Conservation (phyloP, 2,329 filamentous ascomycete species). For the Ramularia endophylla region DNA sequence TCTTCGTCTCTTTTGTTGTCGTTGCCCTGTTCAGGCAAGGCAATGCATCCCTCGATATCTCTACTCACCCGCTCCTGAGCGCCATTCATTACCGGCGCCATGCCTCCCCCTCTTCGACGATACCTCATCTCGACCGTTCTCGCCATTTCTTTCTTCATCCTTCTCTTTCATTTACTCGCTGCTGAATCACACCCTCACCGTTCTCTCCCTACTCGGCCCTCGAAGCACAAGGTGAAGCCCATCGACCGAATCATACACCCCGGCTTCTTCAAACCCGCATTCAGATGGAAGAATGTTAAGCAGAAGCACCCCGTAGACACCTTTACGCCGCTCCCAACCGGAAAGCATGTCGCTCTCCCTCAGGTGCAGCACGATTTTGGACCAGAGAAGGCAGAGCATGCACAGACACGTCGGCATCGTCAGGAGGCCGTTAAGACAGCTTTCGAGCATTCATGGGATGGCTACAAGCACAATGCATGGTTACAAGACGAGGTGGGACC, state of each 20-base stretch:
- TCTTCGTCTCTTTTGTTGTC: neutral
- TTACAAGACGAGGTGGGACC: conserved; percentile 80
- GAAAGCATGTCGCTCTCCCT: conserved; percentile 62
- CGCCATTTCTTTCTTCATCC: conserved; percentile 17
- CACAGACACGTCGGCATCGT: conserved; percentile 57
- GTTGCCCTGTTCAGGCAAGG: conserved; percentile 2
- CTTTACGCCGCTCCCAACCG: conserved; percentile 68
- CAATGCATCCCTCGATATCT: neutral
- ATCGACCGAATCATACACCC: conserved; percentile 22
- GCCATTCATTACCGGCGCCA: conserved; percentile 9
- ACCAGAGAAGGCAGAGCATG: conserved; percentile 55
- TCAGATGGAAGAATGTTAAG: conserved; percentile 28
- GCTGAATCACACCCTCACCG: neutral
- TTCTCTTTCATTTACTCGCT: conserved; percentile 13
- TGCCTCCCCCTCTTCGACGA: conserved; percentile 24
- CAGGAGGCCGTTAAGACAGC: conserved; percentile 63
- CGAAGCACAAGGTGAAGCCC: neutral
- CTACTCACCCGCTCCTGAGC: neutral
- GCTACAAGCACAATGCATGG: conserved; percentile 76
- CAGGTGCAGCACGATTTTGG: conserved; percentile 68
- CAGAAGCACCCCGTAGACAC: conserved; percentile 64
- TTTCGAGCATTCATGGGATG: conserved; percentile 72
- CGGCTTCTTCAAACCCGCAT: conserved; percentile 21
- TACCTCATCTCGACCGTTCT: conserved; percentile 20
- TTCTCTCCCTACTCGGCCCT: conserved; percentile 1